A percentile compares a stretch with the other conserved stretches of the same genome.
phyloP scores from a whole-genome alignment of 1,284 basidiomycete species.

The Exobasidium rhododendri region DNA sequence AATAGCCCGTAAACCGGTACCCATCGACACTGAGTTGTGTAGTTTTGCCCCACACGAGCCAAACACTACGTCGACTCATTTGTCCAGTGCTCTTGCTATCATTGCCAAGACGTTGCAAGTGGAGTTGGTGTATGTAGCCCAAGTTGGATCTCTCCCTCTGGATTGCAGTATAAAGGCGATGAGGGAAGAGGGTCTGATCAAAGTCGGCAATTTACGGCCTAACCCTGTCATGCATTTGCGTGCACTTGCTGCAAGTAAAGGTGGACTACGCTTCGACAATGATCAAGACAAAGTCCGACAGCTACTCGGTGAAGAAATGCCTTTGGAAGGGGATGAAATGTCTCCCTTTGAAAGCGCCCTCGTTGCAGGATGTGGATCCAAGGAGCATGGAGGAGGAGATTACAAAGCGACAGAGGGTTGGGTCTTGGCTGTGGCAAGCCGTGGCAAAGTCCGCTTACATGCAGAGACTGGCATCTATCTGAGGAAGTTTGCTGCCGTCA shows the following conservation, averaged over 20 bases:
- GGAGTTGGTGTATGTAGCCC: slow-evolving; percentile 17
- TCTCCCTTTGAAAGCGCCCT: slow-evolving; percentile 4
- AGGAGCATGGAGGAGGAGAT: slow-evolving; percentile 12
- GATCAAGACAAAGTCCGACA: slow-evolving; percentile 11
- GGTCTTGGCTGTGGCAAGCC: slow-evolving; percentile 14
- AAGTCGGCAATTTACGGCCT: neutral
- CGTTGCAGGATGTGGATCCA: slow-evolving; percentile 15
- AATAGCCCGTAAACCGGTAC: neutral
- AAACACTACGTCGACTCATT: neutral
- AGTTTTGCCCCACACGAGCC: neutral
- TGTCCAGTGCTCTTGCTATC: slow-evolving; percentile 16
- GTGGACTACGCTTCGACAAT: slow-evolving; percentile 11
- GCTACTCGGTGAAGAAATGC: slow-evolving; percentile 11
- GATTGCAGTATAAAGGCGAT: slow-evolving; percentile 7
- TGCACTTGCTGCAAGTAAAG: slow-evolving; percentile 16
- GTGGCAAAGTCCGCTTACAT: neutral
- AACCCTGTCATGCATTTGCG: slow-evolving; percentile 16
- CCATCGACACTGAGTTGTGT: neutral
- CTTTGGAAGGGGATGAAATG: neutral
- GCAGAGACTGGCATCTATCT: neutral
- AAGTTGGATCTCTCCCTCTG: slow-evolving; percentile 14
- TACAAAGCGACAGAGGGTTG: slow-evolving; percentile 14
- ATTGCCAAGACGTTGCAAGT: slow-evolving; percentile 13
- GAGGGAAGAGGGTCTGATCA: neutral
- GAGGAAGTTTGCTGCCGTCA: neutral